Evolutionary conservation across 441 rosid species (phyloP).

Genomic region (Hura crepitans): DNA sequence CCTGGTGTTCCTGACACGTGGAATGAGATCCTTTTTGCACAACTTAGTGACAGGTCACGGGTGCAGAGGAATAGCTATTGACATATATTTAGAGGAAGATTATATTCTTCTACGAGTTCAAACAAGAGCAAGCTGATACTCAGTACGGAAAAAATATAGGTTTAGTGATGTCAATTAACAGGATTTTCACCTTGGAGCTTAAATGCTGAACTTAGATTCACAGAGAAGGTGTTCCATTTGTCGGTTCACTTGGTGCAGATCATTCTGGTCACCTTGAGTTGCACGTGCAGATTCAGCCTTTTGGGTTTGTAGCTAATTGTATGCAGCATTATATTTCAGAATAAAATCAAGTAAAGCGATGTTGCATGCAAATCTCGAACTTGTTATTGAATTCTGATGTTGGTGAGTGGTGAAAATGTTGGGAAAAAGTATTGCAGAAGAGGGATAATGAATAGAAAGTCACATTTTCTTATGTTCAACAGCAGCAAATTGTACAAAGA

Average conservation of each 20-base stretch:
- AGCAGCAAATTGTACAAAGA: background rate
- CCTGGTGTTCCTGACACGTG: slow-evolving; percentile 96
- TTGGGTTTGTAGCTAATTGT: background rate
- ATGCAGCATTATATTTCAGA: background rate
- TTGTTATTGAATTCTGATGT: background rate
- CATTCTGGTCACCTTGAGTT: background rate
- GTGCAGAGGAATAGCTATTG: slow-evolving; percentile 4
- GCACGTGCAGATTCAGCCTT: background rate
- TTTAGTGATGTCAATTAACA: background rate
- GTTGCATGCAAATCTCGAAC: background rate
- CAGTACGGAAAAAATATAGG: too few relatives aligned
- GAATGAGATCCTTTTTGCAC: slow-evolving; percentile 83
- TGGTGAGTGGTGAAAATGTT: background rate
- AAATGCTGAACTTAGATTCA: background rate
- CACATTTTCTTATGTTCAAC: background rate
- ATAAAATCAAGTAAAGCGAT: background rate
- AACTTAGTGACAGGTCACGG: slow-evolving; percentile 28
- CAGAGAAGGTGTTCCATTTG: background rate
- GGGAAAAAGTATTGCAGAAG: background rate
- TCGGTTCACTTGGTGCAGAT: background rate
- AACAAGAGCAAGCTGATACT: background rate
- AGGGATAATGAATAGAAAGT: background rate
- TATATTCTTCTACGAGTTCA: background rate
- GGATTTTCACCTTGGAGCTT: background rate
- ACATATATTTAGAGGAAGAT: slow-evolving; percentile 2